Percentiles rank a stretch among this genome's conserved stretches.
phyloP scores from a whole-genome alignment of 345 rosid species.

The Eucalyptus curtisii region DNA sequence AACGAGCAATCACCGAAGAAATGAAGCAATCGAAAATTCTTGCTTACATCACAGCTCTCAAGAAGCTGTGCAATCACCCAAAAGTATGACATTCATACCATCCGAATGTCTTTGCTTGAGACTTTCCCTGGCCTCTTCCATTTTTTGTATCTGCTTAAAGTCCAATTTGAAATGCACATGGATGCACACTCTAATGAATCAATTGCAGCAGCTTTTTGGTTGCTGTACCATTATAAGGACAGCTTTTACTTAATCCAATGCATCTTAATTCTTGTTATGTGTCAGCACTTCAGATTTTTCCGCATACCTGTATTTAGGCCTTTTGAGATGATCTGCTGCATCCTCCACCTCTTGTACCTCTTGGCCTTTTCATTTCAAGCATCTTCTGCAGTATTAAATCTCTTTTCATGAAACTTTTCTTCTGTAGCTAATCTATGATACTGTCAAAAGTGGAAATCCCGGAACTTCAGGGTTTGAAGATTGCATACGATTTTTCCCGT shows the following conservation, averaged over 20 bases:
- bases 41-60: slow-evolving; percentile 97
- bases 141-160: not conserved
- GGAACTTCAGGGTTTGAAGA: slow-evolving; percentile 88
- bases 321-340: not conserved
- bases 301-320: not conserved
- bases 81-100: slow-evolving; percentile 33
- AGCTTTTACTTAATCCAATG: not conserved
- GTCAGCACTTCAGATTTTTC: not conserved
- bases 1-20: slow-evolving; percentile 69
- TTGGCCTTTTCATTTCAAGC: not conserved
- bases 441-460: slow-evolving; percentile 59
- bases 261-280: not conserved
- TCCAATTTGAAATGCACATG: not conserved
- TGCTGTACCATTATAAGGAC: not conserved
- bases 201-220: not conserved
- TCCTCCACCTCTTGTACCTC: not conserved
- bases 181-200: not conserved
- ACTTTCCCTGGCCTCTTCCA: not conserved
- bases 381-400: not conserved
- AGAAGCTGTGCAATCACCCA: slow-evolving; percentile 99
- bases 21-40: slow-evolving; percentile 80
- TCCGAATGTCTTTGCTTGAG: not conserved
- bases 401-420: slow-evolving; percentile 1
- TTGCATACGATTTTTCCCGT: slow-evolving; percentile 73
- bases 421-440: slow-evolving; percentile 91